Evolutionary conservation across 202 grass and related monocot species (phyloP), one percentile per base, ranked within the genome.

Genomic region (Brachypodium distachyon): DNA sequence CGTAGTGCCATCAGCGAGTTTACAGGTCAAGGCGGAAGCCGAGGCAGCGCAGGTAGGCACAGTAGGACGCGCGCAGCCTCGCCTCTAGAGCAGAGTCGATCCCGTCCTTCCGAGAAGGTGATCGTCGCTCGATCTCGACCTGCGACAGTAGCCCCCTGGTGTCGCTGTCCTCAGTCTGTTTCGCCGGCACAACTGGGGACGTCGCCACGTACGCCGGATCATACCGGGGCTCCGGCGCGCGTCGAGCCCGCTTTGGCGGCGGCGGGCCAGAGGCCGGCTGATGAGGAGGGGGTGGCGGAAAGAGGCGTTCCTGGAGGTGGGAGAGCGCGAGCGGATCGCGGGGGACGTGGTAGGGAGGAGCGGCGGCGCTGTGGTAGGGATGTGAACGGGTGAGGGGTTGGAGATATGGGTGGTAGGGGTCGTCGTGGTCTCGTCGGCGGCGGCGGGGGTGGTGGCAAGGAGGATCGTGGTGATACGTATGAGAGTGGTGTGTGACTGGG

Each of bases 21-120:
- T 78, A 97, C 90, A 97, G 75, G 26, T 78, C 81, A 12, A 97
- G 93, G 23, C 81, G 73, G 73, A 83, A 74, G 38, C 90, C 93
- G 7, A 97, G 83, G 55, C 79, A 87, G 70, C 78, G 78, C 22
- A 97, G 77, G 41, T 91, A 97, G 39, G 83, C 69, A 58, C 90
- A 97, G 81, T 97, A 97, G 29, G 93, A 93, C 7, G 78, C 78
- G 22, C 93, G 90, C 59, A 97, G 71, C 70, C 91, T 85, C 2
- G 86, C 83, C 77, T 97, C 90, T 6, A 66, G 79, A n/a, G 71
- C 58, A 6, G 90, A 83, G 86, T 91, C 88, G 37, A 97, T 97
- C 22, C 93, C 93, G 46, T 97, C 90, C 75, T 79, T 91, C 36
- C 90, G 77, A 10, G 93, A 97, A 2, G 93, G 93, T 39, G 90